A percentile compares a stretch with the other conserved stretches of the same genome.
These are phyloP conservation scores for Trifolium dubium DNA, from an alignment of 306 rosid species.

Conservation along the genomic window DNA sequence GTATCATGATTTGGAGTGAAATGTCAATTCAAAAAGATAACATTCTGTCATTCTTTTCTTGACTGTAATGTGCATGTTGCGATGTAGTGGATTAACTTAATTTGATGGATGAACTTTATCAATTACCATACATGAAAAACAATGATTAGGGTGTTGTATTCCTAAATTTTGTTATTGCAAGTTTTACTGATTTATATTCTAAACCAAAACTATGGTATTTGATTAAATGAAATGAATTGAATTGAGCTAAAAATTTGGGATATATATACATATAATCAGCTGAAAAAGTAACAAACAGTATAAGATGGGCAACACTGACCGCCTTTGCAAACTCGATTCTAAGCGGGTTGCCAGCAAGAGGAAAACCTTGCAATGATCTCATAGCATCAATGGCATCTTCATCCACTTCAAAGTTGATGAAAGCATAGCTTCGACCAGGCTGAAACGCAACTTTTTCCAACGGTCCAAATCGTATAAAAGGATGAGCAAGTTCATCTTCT, in stretches of 20 bases:
- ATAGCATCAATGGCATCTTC: conserved; percentile 86
- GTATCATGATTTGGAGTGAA: not conserved
- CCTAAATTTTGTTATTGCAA: conserved; percentile 25
- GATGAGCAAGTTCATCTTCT: conserved; percentile 73
- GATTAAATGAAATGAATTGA: conserved; percentile 37
- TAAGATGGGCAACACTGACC: conserved; percentile 91
- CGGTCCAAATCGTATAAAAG: conserved; percentile 72
- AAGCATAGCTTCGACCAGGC: conserved; percentile 85
- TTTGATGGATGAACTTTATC: conserved; percentile 40
- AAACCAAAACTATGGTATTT: conserved; percentile 12
- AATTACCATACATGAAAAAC: conserved; percentile 19
- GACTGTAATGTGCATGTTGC: conserved; percentile 33
- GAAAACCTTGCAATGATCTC: conserved; percentile 73
- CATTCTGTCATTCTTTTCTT: conserved; percentile 16
- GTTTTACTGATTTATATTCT: conserved; percentile 11
- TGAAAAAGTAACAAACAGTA: conserved; percentile 56
- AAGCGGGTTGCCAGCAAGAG: conserved; percentile 78
- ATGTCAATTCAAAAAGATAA: conserved; percentile 16
- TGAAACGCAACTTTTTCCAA: conserved; percentile 85
- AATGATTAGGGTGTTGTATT: conserved; percentile 17
- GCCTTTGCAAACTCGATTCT: conserved; percentile 97
- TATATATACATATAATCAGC: conserved; percentile 45
- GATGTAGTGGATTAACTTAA: conserved; percentile 37
- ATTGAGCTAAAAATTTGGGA: conserved; percentile 28
- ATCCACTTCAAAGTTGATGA: conserved; percentile 72